Conservation (phyloP, 768 basidiomycete species). For the Termitomyces sp. region DNA sequence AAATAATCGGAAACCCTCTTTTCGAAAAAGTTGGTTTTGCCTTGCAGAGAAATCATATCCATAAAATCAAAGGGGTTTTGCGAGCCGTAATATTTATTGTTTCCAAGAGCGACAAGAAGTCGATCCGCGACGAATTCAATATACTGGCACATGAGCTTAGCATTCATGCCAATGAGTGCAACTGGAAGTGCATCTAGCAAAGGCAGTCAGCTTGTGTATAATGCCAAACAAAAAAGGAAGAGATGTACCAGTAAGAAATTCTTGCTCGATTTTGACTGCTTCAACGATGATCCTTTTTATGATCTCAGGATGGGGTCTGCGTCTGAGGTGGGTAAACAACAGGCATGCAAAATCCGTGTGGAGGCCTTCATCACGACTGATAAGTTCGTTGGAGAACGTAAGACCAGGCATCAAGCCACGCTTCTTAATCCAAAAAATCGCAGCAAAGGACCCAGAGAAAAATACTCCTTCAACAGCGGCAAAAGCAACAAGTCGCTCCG, state of each 20-base stretch:
- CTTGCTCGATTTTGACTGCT: slow-evolving; percentile 84
- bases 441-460: slow-evolving; percentile 91
- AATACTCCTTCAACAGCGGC: slow-evolving; percentile 98
- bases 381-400: slow-evolving; percentile 95
- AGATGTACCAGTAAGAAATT: slow-evolving; percentile 73
- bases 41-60: slow-evolving; percentile 93
- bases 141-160: slow-evolving; percentile 82
- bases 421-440: slow-evolving; percentile 98
- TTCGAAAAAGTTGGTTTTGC: slow-evolving; percentile 98
- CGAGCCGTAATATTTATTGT: slow-evolving; percentile 71
- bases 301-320: slow-evolving; percentile 78
- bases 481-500: slow-evolving; percentile 87
- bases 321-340: slow-evolving; percentile 78
- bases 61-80: slow-evolving; percentile 92
- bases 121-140: slow-evolving; percentile 95
- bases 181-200: slow-evolving; percentile 77
- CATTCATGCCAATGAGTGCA: slow-evolving; percentile 89
- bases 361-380: slow-evolving; percentile 93
- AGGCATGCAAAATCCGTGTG: slow-evolving; percentile 97
- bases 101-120: slow-evolving; percentile 80
- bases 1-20: slow-evolving; percentile 88
- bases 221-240: neutral
- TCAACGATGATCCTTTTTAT: slow-evolving; percentile 68
- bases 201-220: slow-evolving; percentile 26
- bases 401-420: slow-evolving; percentile 94